Base-by-base conservation (phyloP, 2,329 filamentous ascomycete genomes). In the Rutstroemia sydowiana region DNA sequence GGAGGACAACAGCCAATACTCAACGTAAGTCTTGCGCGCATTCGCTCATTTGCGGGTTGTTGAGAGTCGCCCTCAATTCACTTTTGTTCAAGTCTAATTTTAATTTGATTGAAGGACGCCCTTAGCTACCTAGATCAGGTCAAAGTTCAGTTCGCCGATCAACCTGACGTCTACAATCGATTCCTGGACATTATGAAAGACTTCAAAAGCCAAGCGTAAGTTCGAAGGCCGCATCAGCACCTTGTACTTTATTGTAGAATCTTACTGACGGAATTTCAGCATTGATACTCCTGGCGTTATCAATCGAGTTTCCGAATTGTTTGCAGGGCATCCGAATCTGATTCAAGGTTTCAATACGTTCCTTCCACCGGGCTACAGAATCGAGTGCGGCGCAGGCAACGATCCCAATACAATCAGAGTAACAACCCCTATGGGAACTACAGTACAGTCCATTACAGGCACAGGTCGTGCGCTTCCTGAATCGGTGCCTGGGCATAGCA, bases 181-280 rank as follows among this genome's bases (percentile, higher is more conserved):
- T 97, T 98, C 63, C 73, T 98, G 42, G 93, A 98, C 62, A 98
- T 98, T 45, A 98, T 98, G 93, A 98, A 98, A 66, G 93, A 98
- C 63, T 98, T 98, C 69, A 98, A 98, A 71, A 95, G 90, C 63
- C 92, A 95, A 71, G 90, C 91, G 81, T 91, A 75, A 72, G 86
- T 78, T 51, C 18, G 20, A 32, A 30, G 20, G n/a, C 32, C 58
- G 23, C 37, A 13, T 26, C 20, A 9, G 8, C 5, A 18, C 6
- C 28, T 37, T 16, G 20, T 49, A 46, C 53, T 23, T 36, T 36
- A 23, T 31, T 20, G 18, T 18, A 16, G 11, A 6, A 45, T 23
- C 36, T 28, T 5, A 14, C 39, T 42, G 14, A 42, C 14, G 6
- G 41, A n/a, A 26, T 45, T 23, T 23, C 53, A 85, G 87, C 3